phyloP scores from a whole-genome alignment of 768 basidiomycete species.

The Suillus subalutaceus region DNA sequence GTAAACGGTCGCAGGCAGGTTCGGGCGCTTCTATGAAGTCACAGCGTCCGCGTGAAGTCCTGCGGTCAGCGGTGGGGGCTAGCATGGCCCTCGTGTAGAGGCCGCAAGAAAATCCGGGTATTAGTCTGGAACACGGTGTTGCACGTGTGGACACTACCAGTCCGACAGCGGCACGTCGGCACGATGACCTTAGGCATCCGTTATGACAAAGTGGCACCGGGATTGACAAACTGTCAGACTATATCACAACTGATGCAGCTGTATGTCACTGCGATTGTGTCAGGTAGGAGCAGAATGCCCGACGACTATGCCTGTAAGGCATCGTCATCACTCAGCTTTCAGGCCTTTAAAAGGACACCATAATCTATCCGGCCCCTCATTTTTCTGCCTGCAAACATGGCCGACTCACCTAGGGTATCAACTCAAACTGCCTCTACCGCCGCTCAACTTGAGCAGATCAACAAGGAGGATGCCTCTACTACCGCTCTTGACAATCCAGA shows the following conservation, averaged over 20 bases:
- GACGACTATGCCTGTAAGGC: not conserved
- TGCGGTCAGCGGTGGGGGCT: too few relatives aligned
- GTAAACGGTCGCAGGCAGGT: too few relatives aligned
- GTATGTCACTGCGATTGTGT: not conserved
- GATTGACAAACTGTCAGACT: not conserved
- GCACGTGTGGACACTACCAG: not conserved
- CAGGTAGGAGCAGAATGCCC: not conserved
- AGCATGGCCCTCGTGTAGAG: too few relatives aligned
- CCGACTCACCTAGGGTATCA: not conserved
- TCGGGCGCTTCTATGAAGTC: too few relatives aligned
- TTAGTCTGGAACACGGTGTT: not conserved
- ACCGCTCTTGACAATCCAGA: constrained; percentile 15
- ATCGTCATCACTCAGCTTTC: not conserved
- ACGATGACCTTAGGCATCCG: not conserved
- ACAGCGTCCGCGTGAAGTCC: too few relatives aligned
- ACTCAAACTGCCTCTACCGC: not conserved
- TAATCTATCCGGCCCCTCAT: not conserved
- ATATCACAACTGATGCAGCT: not conserved
- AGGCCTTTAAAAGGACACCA: not conserved
- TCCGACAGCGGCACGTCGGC: not conserved
- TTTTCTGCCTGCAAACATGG: not conserved
- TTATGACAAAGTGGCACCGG: not conserved
- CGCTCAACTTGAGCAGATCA: not conserved
- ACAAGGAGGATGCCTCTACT: not conserved
- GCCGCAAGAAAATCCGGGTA: too few relatives aligned